Base-by-base conservation (phyloP, 371 early-diverging fungal species). In the Massospora cicadina region DNA sequence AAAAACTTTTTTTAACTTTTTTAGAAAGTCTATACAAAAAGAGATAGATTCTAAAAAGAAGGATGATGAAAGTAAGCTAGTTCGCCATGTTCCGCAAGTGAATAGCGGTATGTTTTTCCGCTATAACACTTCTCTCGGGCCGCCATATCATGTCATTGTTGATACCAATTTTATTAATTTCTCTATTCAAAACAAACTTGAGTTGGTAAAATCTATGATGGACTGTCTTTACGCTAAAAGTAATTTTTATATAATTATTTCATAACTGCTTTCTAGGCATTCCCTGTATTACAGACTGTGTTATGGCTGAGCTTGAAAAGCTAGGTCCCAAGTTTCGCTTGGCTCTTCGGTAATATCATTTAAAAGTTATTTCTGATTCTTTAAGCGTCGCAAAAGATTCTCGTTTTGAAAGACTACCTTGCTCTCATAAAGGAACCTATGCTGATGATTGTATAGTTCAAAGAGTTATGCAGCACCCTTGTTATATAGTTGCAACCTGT, bases 131-230 rank as follows among this genome's bases (percentile, higher is more conserved):
- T 87, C 95, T 21, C 79, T 99, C 24, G 95, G 88, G 2, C 99
- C 99, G 54, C 99, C 99, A 31, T 99, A 99, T 75, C 90, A 91
- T 68, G 86, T 99, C 33, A 77, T 99, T 12, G 86, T 99, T 53
- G 99, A 99, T 79, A 99, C 99, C 69, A 99, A 99, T 76, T 99
- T 99, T 71, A 98, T 99, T 80, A 99, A 99, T 79, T 96, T 98
- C 69, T 90, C 98, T 24, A 93, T 99, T 69, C 93, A 98, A 73
- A 98, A 98, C 82, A 98, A 98, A 73, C 81, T 99, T 32, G 99
- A 99, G 72, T 79, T 98, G 55, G 84, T 96, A 54, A 88, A 92
- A 69, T 87, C 91, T 17, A 90, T 98, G 89, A 98, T 99, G 95
- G 96, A 96, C 72, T 98, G 98, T 72, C 79, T 99, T 25, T 93